Evolutionary conservation across 305 asterid genomes (phyloP), one percentile per base, ranked within the genome.

Genomic region (Fraxinus greggii): DNA sequence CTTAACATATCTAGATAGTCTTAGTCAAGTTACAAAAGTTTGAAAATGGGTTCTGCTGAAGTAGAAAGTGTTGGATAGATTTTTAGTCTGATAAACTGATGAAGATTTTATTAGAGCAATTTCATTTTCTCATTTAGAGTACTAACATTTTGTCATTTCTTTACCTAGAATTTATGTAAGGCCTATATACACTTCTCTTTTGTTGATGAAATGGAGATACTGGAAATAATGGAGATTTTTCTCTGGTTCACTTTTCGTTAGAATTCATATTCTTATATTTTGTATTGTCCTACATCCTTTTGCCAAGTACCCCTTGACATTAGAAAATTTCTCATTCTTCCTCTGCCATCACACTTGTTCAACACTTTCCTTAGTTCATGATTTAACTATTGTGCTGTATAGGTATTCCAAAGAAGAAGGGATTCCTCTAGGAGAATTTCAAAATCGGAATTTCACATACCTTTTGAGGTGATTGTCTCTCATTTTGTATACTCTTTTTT

Each of bases 401-500:
- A 95, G 99, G 91, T 96, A 96, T 90, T 94, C 99, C 48, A 95
- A 95, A 92, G 98, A 95, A 88, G 99, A 95, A 89, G 92, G 85
- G 76, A 92, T 96, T 83, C 84, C 90, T 78, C 38, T 87, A 87
- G 88, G 75, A 67, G 88, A 94, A 85, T 90, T 90, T 81, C 91
- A 88, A 82, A 79, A 48, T 40, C 84, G 90, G 88, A 92, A 96
- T 84, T 92, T 93, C 86, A 91, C 97, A 7, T 94, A 91, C 85
- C 94, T 96, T 82, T 83, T 96, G 78, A 94, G 95, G 99, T 91
- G 88, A 89, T 85, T 84, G 78, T 84, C 75, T 73, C 56, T 29
- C 69, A 59, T 42, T 74, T 15, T 63, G 48, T 12, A 29, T 8
- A 10, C 48, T 78, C 40, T 28, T 32, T 65, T 9, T 17, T 35